Evolutionary conservation across 306 rosid genomes (phyloP), one percentile per base, ranked within the genome.

Genomic region (Arachis stenosperma): DNA sequence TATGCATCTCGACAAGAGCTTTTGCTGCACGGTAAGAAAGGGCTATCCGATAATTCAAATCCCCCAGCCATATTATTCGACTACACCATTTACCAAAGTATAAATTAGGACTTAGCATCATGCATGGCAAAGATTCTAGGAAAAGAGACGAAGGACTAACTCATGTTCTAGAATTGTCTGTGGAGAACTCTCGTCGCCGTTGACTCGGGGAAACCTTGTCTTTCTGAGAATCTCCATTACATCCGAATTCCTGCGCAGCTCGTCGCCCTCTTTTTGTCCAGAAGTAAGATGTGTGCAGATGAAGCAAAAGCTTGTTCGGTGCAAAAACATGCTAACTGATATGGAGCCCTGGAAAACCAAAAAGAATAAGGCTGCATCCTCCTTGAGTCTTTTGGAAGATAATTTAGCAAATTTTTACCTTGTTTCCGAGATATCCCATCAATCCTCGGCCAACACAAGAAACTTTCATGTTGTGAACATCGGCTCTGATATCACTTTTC

Each of bases 361-460:
- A 81, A 75, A 63, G 48, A 76, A 72, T 81, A 74, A 86, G 83
- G 70, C 65, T 50, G 36, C 40, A 55, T 55, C 50, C 13, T 14
- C 29, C 14, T 17, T 65, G 51, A n/a, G 57, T 64, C 70, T 33
- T 56, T 33, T 43, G 37, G 65, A 81, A 81, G 33, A 58, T 47
- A 67, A 67, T 61, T 37, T 36, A 44, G 36, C 56, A 40, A 80
- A 80, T 10, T 52, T 52, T 36, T 84, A 95, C 98, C 98, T 95
- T 95, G 79, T 95, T 95, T 79, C 99, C 99, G 7, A 95, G 97
- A 80, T 91, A 95, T 57, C 99, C 99, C 99, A 95, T 95, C 66
- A 95, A 83, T 75, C 99, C 99, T 81, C 99, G 85, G 62, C 99
- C 97, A 71, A 94, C 96, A 51, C 99, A 94, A 76, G 99, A 95